Evolutionary conservation across 805 yeast genomes (phyloP).

Genomic region (Yamadazyma paraphyllophila): DNA sequence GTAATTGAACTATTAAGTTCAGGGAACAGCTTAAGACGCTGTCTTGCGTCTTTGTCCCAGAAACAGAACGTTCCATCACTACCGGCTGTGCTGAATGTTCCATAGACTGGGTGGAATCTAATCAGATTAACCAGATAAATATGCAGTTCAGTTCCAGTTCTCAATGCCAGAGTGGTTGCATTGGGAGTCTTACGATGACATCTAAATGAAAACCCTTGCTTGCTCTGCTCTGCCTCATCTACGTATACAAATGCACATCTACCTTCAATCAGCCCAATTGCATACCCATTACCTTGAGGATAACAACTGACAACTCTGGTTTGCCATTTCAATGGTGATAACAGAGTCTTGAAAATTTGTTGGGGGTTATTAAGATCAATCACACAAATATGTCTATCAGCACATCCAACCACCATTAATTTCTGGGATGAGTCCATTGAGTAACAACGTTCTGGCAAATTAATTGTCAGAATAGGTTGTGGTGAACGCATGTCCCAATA

Average conservation of each 20-base stretch:
- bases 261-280: slow-evolving; percentile 91
- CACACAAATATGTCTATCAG: slow-evolving; percentile 77
- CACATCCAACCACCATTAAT: slow-evolving; percentile 88
- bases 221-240: slow-evolving; percentile 73
- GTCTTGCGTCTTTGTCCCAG: slow-evolving; percentile 95
- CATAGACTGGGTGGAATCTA: slow-evolving; percentile 82
- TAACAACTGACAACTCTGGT: slow-evolving; percentile 80
- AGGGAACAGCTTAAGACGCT: slow-evolving; percentile 80
- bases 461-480: slow-evolving; percentile 75
- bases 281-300: slow-evolving; percentile 91
- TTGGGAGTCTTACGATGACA: slow-evolving; percentile 79
- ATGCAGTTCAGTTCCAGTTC: slow-evolving; percentile 47
- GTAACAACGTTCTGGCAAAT: slow-evolving; percentile 87
- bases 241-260: slow-evolving; percentile 93
- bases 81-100: slow-evolving; percentile 92
- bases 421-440: slow-evolving; percentile 82
- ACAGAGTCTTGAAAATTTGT: slow-evolving; percentile 66
- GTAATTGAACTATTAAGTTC: slow-evolving; percentile 65
- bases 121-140: slow-evolving; percentile 81
- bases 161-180: slow-evolving; percentile 24
- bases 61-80: slow-evolving; percentile 90
- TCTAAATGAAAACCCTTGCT: slow-evolving; percentile 82
- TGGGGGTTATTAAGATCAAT: slow-evolving; percentile 83
- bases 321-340: slow-evolving; percentile 86
- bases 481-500: slow-evolving; percentile 94